Evolutionary conservation across 1,284 basidiomycete genomes (phyloP).

Genomic region (Tetrapyrgos nigripes): DNA sequence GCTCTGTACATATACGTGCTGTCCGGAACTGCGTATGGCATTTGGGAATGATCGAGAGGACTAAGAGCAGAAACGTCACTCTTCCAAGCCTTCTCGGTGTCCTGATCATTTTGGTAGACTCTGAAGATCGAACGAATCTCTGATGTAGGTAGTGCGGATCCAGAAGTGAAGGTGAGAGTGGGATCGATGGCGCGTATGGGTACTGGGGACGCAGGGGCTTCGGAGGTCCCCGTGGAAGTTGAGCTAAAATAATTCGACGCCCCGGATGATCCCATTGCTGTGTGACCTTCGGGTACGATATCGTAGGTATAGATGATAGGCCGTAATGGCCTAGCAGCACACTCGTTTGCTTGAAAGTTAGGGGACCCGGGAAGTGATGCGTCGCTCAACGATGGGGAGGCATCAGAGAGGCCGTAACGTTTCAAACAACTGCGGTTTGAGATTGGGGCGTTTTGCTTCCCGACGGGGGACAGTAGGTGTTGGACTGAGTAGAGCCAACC

Average conservation of each 20-base stretch:
- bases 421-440: constrained; percentile 32
- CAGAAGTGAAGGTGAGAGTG: constrained; percentile 63
- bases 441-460: constrained; percentile 25
- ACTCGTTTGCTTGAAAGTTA: constrained; percentile 40
- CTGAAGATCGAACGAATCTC: constrained; percentile 59
- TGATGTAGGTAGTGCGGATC: constrained; percentile 36
- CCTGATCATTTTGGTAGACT: constrained; percentile 42
- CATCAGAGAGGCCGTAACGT: constrained; percentile 9
- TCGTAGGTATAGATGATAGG: constrained; percentile 62
- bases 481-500: constrained; percentile 45
- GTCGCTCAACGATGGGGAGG: constrained; percentile 38
- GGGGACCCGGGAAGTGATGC: constrained; percentile 44
- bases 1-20: constrained; percentile 60
- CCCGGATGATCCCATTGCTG: constrained; percentile 9
- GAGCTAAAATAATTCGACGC: constrained; percentile 14
- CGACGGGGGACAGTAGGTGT: constrained; percentile 48
- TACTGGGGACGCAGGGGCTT: constrained; percentile 53
- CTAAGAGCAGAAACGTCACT: constrained; percentile 53
- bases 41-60: constrained; percentile 37
- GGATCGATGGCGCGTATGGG: constrained; percentile 64
- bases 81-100: constrained; percentile 49
- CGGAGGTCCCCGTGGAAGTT: constrained; percentile 17
- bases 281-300: constrained; percentile 47
- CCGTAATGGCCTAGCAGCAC: constrained; percentile 30
- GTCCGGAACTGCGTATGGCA: constrained; percentile 32